phyloP scores from a whole-genome alignment of 2,329 filamentous ascomycete species.

The Coniosporium tulheliwenetii region DNA sequence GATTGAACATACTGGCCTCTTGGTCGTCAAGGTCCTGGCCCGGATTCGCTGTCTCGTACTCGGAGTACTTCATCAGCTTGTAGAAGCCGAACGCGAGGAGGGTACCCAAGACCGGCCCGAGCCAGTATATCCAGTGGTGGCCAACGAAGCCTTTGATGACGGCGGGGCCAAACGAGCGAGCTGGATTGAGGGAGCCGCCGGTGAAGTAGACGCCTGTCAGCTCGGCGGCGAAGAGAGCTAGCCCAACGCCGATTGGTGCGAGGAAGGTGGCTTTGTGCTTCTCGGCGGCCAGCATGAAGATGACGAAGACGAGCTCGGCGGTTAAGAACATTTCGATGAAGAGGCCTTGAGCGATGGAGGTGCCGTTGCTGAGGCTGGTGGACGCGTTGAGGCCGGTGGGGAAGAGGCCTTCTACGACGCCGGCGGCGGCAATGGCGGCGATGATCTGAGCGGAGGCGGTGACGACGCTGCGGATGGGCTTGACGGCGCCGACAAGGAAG shows the following conservation, averaged over 20 bases:
- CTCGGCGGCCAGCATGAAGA: conserved; percentile 27
- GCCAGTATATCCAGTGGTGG: conserved; percentile 36
- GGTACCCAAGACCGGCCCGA: conserved; percentile 29
- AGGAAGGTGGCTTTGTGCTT: conserved; percentile 26
- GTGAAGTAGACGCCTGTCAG: conserved; percentile 29
- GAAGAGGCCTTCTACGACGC: conserved; percentile 27
- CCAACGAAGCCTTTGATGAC: conserved; percentile 27
- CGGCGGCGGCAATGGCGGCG: conserved; percentile 23
- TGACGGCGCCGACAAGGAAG: conserved; percentile 19
- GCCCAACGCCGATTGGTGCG: conserved; percentile 17
- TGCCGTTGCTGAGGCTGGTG: conserved; percentile 24
- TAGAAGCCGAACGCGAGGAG: conserved; percentile 34
- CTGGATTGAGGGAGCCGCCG: conserved; percentile 32
- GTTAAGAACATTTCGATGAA: conserved; percentile 36
- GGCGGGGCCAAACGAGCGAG: conserved; percentile 31
- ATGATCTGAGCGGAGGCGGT: conserved; percentile 18
- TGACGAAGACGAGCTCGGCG: conserved; percentile 32
- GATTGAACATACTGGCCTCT: neutral
- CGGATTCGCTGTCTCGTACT: conserved; percentile 20
- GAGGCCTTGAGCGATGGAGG: conserved; percentile 28
- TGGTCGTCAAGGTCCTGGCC: conserved; percentile 12
- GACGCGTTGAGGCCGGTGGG: conserved; percentile 26
- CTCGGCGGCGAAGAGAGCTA: conserved; percentile 5
- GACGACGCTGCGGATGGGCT: conserved; percentile 14
- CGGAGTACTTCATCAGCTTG: conserved; percentile 26